Evolutionary conservation across 2,329 filamentous ascomycete genomes (phyloP).

Genomic region (Dactylella cylindrospora): DNA sequence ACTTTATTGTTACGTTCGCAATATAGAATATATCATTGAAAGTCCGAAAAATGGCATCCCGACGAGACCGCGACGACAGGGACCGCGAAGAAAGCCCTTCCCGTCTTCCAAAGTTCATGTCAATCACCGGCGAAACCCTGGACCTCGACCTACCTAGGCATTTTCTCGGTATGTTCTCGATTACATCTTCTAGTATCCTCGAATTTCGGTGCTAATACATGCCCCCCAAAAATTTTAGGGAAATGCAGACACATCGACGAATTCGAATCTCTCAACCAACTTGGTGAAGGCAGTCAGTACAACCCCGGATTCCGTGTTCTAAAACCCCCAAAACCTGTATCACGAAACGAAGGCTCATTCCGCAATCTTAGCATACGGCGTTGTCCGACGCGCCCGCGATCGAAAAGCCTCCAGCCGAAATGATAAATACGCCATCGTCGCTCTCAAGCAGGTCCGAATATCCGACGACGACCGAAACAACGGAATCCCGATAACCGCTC

Average conservation of each 20-base stretch:
- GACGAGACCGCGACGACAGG: slow-evolving; percentile 25
- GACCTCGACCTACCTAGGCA: slow-evolving; percentile 28
- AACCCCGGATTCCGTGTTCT: not conserved
- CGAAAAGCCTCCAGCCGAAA: slow-evolving; percentile 45
- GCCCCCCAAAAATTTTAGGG: slow-evolving; percentile 45
- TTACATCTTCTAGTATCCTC: no score
- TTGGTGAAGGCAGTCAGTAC: slow-evolving; percentile 52
- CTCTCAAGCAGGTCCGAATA: slow-evolving; percentile 52
- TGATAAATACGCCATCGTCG: slow-evolving; percentile 49
- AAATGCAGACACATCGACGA: slow-evolving; percentile 50
- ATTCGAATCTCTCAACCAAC: slow-evolving; percentile 51
- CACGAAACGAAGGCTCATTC: not conserved
- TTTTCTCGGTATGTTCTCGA: slow-evolving; percentile 37
- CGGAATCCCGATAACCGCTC: slow-evolving; percentile 51
- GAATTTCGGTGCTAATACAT: not conserved
- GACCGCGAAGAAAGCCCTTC: slow-evolving; percentile 29
- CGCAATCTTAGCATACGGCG: slow-evolving; percentile 49
- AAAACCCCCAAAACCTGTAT: not conserved
- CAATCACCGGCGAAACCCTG: slow-evolving; percentile 34
- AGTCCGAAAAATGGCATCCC: slow-evolving; percentile 28
- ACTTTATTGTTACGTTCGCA: no score
- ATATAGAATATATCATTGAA: no score
- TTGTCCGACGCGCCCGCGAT: slow-evolving; percentile 51
- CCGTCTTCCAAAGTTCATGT: slow-evolving; percentile 37
- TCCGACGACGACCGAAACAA: slow-evolving; percentile 51